Evolutionary conservation across 2,329 filamentous ascomycete genomes (phyloP).

Genomic region (Penicillium janthinellum): DNA sequence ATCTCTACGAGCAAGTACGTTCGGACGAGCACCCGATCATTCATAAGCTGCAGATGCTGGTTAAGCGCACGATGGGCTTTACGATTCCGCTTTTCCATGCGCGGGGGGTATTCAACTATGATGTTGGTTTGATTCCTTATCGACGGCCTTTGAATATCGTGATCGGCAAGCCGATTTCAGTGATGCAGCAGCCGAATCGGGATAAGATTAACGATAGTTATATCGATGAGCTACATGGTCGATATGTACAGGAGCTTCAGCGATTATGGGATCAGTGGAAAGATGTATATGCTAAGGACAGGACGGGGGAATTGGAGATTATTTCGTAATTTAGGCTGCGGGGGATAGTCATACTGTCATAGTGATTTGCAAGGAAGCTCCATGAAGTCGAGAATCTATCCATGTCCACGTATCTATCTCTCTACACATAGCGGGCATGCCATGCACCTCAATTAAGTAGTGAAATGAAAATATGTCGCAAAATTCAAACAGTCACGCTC

Average conservation of each 20-base stretch:
- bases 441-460: neutral
- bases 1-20: conserved; percentile 88
- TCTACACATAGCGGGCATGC: neutral
- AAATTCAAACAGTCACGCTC: neutral
- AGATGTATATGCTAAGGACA: conserved; percentile 48
- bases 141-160: conserved; percentile 85
- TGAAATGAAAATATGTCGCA: neutral
- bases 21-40: conserved; percentile 75
- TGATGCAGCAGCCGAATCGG: conserved; percentile 58
- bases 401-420: neutral
- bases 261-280: conserved; percentile 52
- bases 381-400: neutral
- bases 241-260: conserved; percentile 68
- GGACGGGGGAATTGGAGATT: conserved; percentile 49
- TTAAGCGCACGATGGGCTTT: conserved; percentile 87
- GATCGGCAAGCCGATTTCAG: conserved; percentile 77
- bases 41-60: conserved; percentile 76
- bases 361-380: neutral
- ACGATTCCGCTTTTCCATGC: conserved; percentile 90
- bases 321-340: conserved; percentile 32
- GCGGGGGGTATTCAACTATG: conserved; percentile 93
- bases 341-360: neutral
- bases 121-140: conserved; percentile 95
- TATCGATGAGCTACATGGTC: conserved; percentile 75
- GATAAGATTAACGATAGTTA: conserved; percentile 71